These are phyloP conservation scores for Globisporangium splendens DNA, from an alignment of 352 stramenopile species.

Conservation along the genomic window DNA sequence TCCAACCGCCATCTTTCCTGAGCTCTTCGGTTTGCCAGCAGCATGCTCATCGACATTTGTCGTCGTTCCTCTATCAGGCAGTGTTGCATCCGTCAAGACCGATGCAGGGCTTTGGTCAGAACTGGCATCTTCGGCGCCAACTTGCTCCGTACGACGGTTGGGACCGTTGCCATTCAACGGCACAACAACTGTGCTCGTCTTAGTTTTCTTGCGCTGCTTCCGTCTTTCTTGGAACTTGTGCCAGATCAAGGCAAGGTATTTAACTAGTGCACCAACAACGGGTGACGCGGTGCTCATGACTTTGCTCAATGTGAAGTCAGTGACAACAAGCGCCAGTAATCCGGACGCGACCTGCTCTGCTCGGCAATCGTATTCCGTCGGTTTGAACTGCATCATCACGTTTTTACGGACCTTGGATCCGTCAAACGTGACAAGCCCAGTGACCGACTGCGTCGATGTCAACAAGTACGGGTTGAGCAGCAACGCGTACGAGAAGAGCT, in stretches of 20 bases:
- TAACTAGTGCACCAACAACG: conserved; percentile 20
- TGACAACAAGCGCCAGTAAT: conserved; percentile 65
- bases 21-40: too few relatives aligned
- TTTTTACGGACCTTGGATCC: conserved; percentile 43
- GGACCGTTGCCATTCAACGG: conserved; percentile 7
- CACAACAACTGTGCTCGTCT: conserved; percentile 20
- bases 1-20: too few relatives aligned
- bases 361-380: conserved; percentile 40
- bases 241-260: conserved; percentile 16
- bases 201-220: conserved; percentile 9
- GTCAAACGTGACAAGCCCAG: conserved; percentile 37
- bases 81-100: neutral
- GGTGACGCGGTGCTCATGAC: conserved; percentile 31
- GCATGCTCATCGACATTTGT: too few relatives aligned
- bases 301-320: conserved; percentile 75
- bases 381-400: conserved; percentile 68
- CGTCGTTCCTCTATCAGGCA: neutral
- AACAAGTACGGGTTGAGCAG: conserved; percentile 67
- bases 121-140: too few relatives aligned
- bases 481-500: conserved; percentile 69
- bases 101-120: too few relatives aligned
- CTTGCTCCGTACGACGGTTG: too few relatives aligned
- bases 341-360: conserved; percentile 63
- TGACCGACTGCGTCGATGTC: conserved; percentile 30
- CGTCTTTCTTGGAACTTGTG: conserved; percentile 16